Evolutionary conservation across 768 basidiomycete species (phyloP), one percentile per base, ranked within the genome.

Genomic region (Auriscalpium orientale): DNA sequence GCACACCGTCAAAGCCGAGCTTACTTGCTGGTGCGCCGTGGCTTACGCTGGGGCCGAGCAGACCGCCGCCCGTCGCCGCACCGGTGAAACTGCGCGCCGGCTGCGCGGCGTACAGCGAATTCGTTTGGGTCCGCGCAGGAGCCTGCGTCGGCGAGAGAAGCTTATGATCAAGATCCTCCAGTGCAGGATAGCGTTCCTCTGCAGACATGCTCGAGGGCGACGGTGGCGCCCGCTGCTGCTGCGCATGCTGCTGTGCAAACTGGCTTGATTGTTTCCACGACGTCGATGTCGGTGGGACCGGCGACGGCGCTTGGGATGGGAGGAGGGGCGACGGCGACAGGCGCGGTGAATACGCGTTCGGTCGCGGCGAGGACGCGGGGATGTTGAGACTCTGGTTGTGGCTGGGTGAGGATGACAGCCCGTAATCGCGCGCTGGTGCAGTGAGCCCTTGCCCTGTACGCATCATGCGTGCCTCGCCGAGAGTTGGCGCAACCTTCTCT

Each of bases 131-230:
- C 38, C 43, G 56, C 54, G 35, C 44, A 21, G 54, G 15, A 37
- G 40, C 60, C 15, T 58, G n/a, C 4, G 59, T 13, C 21, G 75
- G 58, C 10, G 62, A 67, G 13, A 65, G 62, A 58, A 82, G 79
- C 10, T 72, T 71, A 21, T 82, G 79, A 68, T 91, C 87, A 7
- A 95, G 73, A 57, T 89, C 87, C 66, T 95, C 94, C 44, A 97
- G 72, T 0, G 94, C 89, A 0, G 94, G 94, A 68, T 90, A 97
- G 52, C 90, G 79, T 34, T 82, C 78, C 68, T 94, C 91, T 16
- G 76, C 79, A 45, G 79, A 72, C 21, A 77, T 66, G 34, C 77
- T 43, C 40, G 40, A 43, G 15, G 40, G 15, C 18, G 40, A 18
- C 74, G 20, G 77, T 74, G 43, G 66, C 64, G 43, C 72, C 73